These are phyloP conservation scores for Cucurbita ficifolia DNA, from an alignment of 306 rosid species.

Conservation along the genomic window DNA sequence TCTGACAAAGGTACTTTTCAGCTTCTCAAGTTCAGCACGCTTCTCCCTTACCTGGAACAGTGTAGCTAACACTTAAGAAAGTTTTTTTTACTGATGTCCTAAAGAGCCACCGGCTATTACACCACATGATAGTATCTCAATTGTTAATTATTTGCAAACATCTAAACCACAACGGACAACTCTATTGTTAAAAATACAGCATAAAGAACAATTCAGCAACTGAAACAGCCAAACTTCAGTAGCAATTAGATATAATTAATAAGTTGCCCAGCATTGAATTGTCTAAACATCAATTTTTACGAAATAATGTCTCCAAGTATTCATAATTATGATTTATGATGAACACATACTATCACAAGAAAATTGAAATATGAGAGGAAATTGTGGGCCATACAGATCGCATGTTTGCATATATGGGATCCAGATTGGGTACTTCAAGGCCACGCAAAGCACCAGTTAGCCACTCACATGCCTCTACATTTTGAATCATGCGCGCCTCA, in stretches of 20 bases:
- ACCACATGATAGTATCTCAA: background rate
- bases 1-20: constrained; percentile 68
- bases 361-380: constrained; percentile 12
- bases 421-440: constrained; percentile 51
- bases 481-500: constrained; percentile 61
- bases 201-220: background rate
- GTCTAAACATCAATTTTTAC: background rate
- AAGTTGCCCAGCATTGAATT: background rate
- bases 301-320: background rate
- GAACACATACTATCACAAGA: background rate
- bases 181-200: background rate
- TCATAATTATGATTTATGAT: background rate
- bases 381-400: constrained; percentile 47
- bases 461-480: constrained; percentile 88
- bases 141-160: background rate
- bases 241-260: background rate
- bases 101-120: background rate
- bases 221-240: background rate
- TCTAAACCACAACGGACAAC: background rate
- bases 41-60: constrained; percentile 75
- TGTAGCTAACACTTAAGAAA: constrained; percentile 5
- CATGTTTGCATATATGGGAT: constrained; percentile 60
- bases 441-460: constrained; percentile 54
- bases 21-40: constrained; percentile 69
- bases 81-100: background rate